Evolutionary conservation across 1,284 basidiomycete species (phyloP).

Genomic region (Xanthoconium separans): DNA sequence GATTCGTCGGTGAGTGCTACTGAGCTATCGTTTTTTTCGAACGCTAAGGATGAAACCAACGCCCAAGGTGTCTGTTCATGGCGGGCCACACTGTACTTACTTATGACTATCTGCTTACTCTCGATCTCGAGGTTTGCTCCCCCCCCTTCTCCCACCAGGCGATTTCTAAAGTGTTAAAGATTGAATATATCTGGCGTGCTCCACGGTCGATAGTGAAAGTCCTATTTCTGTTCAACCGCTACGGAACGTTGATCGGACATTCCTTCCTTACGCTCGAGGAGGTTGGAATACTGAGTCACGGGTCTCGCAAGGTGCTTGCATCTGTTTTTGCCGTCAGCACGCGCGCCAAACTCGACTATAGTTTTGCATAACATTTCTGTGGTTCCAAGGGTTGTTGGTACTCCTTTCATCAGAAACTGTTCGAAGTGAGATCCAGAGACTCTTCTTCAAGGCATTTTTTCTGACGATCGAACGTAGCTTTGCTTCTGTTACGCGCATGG

Average conservation of each 20-base stretch:
- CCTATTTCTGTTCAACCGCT: constrained; percentile 10
- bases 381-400: neutral
- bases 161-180: neutral
- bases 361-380: constrained; percentile 2
- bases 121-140: constrained; percentile 14
- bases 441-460: neutral
- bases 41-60: neutral
- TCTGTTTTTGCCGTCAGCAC: neutral
- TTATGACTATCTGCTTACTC: constrained; percentile 18
- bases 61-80: neutral
- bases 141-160: neutral
- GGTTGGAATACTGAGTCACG: constrained; percentile 1
- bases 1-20: constrained; percentile 1
- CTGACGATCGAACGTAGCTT: neutral
- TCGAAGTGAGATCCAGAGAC: neutral
- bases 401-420: constrained; percentile 1
- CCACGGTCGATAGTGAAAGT: constrained; percentile 14
- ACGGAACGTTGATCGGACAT: constrained; percentile 9
- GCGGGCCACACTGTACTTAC: constrained; percentile 11
- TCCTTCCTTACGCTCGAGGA: neutral
- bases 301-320: neutral
- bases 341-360: neutral
- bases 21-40: neutral
- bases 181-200: constrained; percentile 15
- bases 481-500: constrained; percentile 6